Conservation (phyloP, 2,329 filamentous ascomycete species). For the Talaromyces sp. region DNA sequence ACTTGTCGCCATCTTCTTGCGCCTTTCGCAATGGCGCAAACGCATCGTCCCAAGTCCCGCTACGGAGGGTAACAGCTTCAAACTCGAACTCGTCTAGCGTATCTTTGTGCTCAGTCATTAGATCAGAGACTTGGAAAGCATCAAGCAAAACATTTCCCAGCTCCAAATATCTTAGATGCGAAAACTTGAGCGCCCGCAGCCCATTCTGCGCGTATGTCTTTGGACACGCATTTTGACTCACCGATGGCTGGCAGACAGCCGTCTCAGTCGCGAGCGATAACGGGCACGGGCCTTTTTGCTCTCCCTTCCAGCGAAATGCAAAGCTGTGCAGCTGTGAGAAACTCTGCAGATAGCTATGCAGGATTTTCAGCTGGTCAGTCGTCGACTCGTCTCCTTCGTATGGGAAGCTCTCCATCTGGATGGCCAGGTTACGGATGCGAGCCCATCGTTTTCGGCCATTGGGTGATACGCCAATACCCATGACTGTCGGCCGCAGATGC, state of each 20-base stretch:
- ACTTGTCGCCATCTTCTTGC: constrained; percentile 31
- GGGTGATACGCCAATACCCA: constrained; percentile 69
- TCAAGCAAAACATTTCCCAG: constrained; percentile 70
- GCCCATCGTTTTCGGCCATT: constrained; percentile 67
- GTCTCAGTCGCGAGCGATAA: constrained; percentile 65
- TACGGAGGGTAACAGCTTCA: constrained; percentile 65
- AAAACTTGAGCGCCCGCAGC: constrained; percentile 59
- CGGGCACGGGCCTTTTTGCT: constrained; percentile 63
- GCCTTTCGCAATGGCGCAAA: constrained; percentile 56
- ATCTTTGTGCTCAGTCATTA: constrained; percentile 62
- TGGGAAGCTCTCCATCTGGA: constrained; percentile 64
- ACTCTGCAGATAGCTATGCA: constrained; percentile 71
- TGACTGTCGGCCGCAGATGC: constrained; percentile 64
- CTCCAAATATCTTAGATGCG: constrained; percentile 61
- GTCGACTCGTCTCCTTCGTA: constrained; percentile 56
- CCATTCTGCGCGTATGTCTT: constrained; percentile 29
- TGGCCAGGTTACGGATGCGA: constrained; percentile 68
- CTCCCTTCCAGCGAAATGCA: constrained; percentile 70
- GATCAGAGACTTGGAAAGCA: constrained; percentile 61
- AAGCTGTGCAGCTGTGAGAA: constrained; percentile 66
- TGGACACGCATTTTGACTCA: constrained; percentile 20
- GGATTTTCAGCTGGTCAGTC: constrained; percentile 65
- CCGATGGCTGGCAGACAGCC: constrained; percentile 52
- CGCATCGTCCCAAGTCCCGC: constrained; percentile 75
- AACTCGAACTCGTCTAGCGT: constrained; percentile 75